Evolutionary conservation across 73 alveolate genomes (phyloP), one percentile per base, ranked within the genome.

Genomic region (Paramecium primaurelia): DNA sequence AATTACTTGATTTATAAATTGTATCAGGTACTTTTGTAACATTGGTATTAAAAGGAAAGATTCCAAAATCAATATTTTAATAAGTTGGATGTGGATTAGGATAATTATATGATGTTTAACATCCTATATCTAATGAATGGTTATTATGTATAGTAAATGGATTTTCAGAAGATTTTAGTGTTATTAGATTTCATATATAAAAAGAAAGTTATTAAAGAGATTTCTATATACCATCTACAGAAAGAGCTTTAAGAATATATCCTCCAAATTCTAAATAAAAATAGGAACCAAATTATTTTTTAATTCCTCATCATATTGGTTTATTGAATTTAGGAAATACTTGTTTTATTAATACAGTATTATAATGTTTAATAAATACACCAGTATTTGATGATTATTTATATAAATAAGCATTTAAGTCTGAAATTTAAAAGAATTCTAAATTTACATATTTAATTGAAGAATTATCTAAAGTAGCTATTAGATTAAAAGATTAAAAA

Each of bases 271-370:
- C 73, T 0, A 32, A 89, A 77, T 16, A 64, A 42, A 49, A 47
- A 40, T 14, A 40, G 34, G 80, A 38, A 71, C 60, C 75, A 71
- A 20, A 32, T n/a, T 28, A 71, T 71, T 71, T 32, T 42, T 51
- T 59, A 20, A 89, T 59, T 71, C 91, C 91, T 11, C 77, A 71
- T 34, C 58, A 45, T 25, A 30, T 60, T 1, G 99, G 99, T 6
- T 93, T 96, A 11, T 92, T 59, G 16, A 96, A 96, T 92, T 73
- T 96, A 58, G 97, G 98, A 9, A 96, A 96, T 44, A 95, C 99
- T 4, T 96, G 99, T 94, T 96, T 92, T 49, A 93, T 94, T 1
- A 96, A 96, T 71, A 86, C 96, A 20, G 95, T 96, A 7, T 11
- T 95, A 22, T 94, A 96, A 69, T 95, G 97, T 80, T 90, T 96